Evolutionary conservation across 768 basidiomycete species (phyloP).

Genomic region (Lactarius vividus): DNA sequence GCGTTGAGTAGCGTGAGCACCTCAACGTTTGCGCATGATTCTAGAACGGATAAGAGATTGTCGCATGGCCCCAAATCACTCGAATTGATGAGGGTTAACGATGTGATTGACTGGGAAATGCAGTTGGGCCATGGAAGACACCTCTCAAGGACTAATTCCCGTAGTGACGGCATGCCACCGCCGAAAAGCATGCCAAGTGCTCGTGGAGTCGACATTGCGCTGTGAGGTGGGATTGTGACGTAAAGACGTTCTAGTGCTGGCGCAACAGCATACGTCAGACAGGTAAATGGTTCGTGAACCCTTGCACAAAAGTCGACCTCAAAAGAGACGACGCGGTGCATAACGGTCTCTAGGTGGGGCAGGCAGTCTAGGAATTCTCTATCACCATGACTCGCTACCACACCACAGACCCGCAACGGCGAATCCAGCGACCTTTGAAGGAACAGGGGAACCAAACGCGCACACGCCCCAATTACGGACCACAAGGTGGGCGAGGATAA

Average conservation of each 20-base stretch:
- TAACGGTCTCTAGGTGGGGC: background rate
- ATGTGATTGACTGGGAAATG: background rate
- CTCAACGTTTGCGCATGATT: slow-evolving; percentile 6
- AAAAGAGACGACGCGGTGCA: background rate
- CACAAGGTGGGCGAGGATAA: slow-evolving; percentile 2
- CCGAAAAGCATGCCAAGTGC: slow-evolving; percentile 1
- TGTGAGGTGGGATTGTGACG: slow-evolving; percentile 2
- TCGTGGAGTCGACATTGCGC: background rate
- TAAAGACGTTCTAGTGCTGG: background rate
- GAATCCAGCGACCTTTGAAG: slow-evolving; percentile 7
- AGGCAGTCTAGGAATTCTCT: slow-evolving; percentile 4
- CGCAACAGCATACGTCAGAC: background rate
- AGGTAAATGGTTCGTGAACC: background rate
- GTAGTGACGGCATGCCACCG: slow-evolving; percentile 7
- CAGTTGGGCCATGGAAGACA: slow-evolving; percentile 6
- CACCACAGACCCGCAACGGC: background rate
- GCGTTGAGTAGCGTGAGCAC: slow-evolving; percentile 7
- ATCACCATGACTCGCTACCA: background rate
- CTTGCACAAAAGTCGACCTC: background rate
- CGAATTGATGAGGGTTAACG: slow-evolving; percentile 4
- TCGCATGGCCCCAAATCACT: slow-evolving; percentile 3
- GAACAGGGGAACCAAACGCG: slow-evolving; percentile 5
- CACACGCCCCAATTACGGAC: slow-evolving; percentile 8
- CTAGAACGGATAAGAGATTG: background rate
- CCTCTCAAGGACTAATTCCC: slow-evolving; percentile 3